Evolutionary conservation across 805 yeast genomes (phyloP).

Genomic region (Myxozyma sirexii): DNA sequence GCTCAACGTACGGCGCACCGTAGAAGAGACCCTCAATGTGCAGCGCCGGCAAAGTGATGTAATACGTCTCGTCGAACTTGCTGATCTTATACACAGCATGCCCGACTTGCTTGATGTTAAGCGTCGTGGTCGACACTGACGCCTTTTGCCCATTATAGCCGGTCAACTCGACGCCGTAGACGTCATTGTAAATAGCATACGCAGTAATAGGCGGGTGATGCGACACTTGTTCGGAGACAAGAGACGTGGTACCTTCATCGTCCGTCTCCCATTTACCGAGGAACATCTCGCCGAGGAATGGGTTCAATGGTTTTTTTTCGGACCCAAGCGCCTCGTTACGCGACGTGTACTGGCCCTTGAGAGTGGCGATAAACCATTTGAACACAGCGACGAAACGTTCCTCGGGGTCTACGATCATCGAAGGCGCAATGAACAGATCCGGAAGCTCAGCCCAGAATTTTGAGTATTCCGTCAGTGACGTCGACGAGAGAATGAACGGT

Average conservation of each 20-base stretch:
- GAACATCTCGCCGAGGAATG: constrained; percentile 92
- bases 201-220: constrained; percentile 99
- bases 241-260: constrained; percentile 70
- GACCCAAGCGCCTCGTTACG: constrained; percentile 90
- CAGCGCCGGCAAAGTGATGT: constrained; percentile 88
- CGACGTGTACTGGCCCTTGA: constrained; percentile 91
- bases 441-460: constrained; percentile 91
- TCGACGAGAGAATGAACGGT: constrained; percentile 90
- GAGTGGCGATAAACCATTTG: constrained; percentile 87
- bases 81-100: constrained; percentile 66
- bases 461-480: constrained; percentile 86
- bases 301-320: constrained; percentile 96
- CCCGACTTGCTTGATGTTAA: constrained; percentile 89
- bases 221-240: constrained; percentile 89
- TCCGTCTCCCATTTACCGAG: constrained; percentile 77
- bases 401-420: constrained; percentile 48
- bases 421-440: constrained; percentile 75
- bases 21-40: constrained; percentile 92
- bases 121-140: constrained; percentile 68
- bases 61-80: constrained; percentile 67
- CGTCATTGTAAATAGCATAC: constrained; percentile 75
- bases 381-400: constrained; percentile 80
- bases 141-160: constrained; percentile 93
- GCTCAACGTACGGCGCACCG: constrained; percentile 92
- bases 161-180: constrained; percentile 67